These are phyloP conservation scores for Kurtzmaniella quercitrusa DNA, from an alignment of 1,139 yeast genomes.

Conservation along the genomic window DNA sequence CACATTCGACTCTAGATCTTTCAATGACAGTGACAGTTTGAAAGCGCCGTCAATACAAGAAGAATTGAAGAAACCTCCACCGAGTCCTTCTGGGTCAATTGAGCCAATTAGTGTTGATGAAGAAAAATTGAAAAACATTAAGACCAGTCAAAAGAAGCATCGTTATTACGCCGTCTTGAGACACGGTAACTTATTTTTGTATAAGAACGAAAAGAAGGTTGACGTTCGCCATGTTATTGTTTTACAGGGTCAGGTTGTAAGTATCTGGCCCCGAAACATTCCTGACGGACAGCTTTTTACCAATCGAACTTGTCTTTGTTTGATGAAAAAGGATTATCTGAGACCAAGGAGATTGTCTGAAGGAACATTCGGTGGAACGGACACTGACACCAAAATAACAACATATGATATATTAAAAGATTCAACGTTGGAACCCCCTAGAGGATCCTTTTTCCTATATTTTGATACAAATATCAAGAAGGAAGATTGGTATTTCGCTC, in stretches of 20 bases:
- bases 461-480: slow-evolving; percentile 75
- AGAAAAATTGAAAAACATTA: slow-evolving; percentile 11
- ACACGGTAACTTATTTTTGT: slow-evolving; percentile 83
- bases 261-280: slow-evolving; percentile 80
- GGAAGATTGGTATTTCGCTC: slow-evolving; percentile 88
- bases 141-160: slow-evolving; percentile 43
- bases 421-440: slow-evolving; percentile 34
- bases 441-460: slow-evolving; percentile 65
- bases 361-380: slow-evolving; percentile 19
- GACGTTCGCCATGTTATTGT: slow-evolving; percentile 80
- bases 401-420: slow-evolving; percentile 17
- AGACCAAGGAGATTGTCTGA: slow-evolving; percentile 25
- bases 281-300: slow-evolving; percentile 77
- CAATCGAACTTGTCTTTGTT: slow-evolving; percentile 72
- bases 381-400: slow-evolving; percentile 9
- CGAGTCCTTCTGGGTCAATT: background rate
- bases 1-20: background rate
- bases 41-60: background rate
- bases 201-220: slow-evolving; percentile 60
- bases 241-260: slow-evolving; percentile 61
- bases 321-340: slow-evolving; percentile 42
- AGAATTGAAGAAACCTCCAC: background rate
- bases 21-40: background rate
- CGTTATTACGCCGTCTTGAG: slow-evolving; percentile 64
- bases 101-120: slow-evolving; percentile 4